These are phyloP conservation scores for Tylopilus intermedius DNA, from an alignment of 768 basidiomycete species.

Conservation along the genomic window DNA sequence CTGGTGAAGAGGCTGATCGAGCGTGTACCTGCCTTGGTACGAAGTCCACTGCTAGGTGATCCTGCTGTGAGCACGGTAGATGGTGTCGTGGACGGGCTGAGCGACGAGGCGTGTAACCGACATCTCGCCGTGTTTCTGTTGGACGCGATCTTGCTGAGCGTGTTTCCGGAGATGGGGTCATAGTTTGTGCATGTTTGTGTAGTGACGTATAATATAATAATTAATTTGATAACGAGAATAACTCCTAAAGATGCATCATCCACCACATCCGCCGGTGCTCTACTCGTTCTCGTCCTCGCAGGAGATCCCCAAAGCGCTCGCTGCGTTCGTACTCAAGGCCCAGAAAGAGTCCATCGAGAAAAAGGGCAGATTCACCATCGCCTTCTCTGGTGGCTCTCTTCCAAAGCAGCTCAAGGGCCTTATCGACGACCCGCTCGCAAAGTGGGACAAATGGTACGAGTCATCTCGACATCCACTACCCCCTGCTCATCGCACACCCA, in stretches of 20 bases:
- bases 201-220: constrained; percentile 15
- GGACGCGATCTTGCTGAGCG: constrained; percentile 60
- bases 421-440: constrained; percentile 55
- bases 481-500: background rate
- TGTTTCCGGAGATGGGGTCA: constrained; percentile 72
- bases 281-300: constrained; percentile 58
- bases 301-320: constrained; percentile 61
- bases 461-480: background rate
- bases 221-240: background rate
- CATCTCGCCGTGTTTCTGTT: constrained; percentile 72
- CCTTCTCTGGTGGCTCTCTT: constrained; percentile 89
- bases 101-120: constrained; percentile 64
- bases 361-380: constrained; percentile 87
- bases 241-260: constrained; percentile 36
- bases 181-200: constrained; percentile 24
- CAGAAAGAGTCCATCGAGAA: constrained; percentile 88
- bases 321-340: constrained; percentile 76
- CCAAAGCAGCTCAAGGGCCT: constrained; percentile 77
- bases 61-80: constrained; percentile 45
- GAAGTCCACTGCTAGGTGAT: constrained; percentile 40
- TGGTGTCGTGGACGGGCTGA: constrained; percentile 56
- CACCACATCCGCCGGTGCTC: constrained; percentile 66
- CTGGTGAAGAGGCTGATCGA: constrained; percentile 38
- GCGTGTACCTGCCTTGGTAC: constrained; percentile 33
- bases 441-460: constrained; percentile 89